Evolutionary conservation across 2,329 filamentous ascomycete genomes (phyloP).

Genomic region (Colletotrichum caudatum): DNA sequence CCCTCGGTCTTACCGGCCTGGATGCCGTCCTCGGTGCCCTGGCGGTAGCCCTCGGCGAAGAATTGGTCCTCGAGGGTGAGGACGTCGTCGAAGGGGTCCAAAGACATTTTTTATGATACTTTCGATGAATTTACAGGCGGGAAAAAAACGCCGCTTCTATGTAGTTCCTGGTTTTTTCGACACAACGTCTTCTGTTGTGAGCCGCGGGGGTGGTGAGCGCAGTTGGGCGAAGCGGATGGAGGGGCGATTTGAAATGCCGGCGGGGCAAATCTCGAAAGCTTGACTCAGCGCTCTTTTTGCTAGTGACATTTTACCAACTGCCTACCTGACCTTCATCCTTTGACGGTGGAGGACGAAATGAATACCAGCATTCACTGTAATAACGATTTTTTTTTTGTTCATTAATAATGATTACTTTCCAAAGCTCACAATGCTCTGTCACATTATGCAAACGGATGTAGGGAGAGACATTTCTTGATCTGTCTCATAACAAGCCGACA

Average conservation of each 20-base stretch:
- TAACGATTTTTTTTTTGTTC: not conserved
- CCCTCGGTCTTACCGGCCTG: conserved; percentile 87
- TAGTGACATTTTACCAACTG: conserved; percentile 31
- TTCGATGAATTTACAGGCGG: not conserved
- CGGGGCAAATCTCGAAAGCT: conserved; percentile 35
- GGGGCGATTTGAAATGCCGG: conserved; percentile 30
- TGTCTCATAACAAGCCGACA: conserved; percentile 11
- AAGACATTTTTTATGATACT: conserved; percentile 44
- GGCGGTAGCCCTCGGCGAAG: conserved; percentile 83
- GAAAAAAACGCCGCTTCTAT: too few species aligned
- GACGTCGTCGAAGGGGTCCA: conserved; percentile 68
- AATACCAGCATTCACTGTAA: not conserved
- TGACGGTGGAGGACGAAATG: not conserved
- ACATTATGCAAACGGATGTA: not conserved
- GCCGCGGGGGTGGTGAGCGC: not conserved
- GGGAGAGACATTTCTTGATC: conserved; percentile 26
- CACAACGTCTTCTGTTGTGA: not conserved
- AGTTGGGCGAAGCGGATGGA: conserved; percentile 24
- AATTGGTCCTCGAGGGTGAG: conserved; percentile 75
- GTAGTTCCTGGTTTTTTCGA: not conserved
- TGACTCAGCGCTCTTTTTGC: conserved; percentile 37
- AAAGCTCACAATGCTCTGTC: not conserved
- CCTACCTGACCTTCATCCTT: not conserved
- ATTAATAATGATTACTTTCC: not conserved
- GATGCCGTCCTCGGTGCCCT: conserved; percentile 81